Percentiles rank a stretch among this genome's conserved stretches.
Evolutionary conservation across 805 yeast genomes (phyloP).

Genomic region (Barnettozyma populi): DNA sequence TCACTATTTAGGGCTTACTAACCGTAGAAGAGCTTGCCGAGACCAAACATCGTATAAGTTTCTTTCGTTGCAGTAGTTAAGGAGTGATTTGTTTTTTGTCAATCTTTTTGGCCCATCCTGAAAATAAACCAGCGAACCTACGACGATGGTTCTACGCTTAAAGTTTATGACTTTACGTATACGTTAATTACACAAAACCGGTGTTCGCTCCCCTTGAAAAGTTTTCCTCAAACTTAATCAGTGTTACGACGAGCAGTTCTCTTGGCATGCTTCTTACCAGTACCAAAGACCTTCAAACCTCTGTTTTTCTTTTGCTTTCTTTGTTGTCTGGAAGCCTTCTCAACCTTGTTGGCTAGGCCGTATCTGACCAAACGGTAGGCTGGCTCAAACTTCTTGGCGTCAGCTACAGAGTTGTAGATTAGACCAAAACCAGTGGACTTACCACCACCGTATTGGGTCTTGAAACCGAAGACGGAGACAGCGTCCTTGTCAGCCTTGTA

Average conservation of each 20-base stretch:
- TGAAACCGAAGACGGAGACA: constrained; percentile 97
- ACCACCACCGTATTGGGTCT: constrained; percentile 99
- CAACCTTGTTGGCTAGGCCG: constrained; percentile 94
- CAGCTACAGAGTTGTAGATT: constrained; percentile 96
- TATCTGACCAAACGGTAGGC: constrained; percentile 98
- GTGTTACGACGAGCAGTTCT: constrained; percentile 85
- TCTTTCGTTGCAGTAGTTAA: neutral
- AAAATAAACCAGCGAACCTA: neutral
- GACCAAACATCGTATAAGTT: constrained; percentile 44
- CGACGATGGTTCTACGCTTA: neutral
- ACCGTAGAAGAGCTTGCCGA: constrained; percentile 54
- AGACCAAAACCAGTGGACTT: constrained; percentile 99
- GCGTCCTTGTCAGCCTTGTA: constrained; percentile 92
- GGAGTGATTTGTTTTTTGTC: neutral
- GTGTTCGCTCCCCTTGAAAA: constrained; percentile 5
- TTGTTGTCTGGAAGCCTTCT: constrained; percentile 98
- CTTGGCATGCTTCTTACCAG: constrained; percentile 92
- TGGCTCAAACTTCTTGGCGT: constrained; percentile 98
- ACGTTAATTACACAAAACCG: constrained; percentile 11
- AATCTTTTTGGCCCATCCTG: neutral
- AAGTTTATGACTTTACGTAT: constrained; percentile 8
- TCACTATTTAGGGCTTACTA: neutral
- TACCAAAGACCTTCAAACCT: constrained; percentile 98
- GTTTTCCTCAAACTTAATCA: constrained; percentile 42
- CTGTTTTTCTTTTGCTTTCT: constrained; percentile 99